Conservation (phyloP, 805 yeast genomes). For the Debaryomyces hansenii region DNA sequence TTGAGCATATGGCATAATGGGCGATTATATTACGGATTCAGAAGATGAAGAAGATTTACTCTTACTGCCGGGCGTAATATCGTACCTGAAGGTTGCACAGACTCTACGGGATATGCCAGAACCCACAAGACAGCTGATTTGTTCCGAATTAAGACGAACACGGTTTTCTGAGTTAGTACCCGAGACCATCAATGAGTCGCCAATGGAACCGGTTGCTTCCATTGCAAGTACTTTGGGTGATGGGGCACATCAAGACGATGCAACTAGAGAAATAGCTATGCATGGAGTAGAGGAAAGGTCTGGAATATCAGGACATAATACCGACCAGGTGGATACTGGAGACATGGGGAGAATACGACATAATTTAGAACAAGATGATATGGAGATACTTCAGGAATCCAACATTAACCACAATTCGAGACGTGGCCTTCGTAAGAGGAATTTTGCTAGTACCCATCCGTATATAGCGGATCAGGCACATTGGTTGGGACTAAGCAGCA, state of each 20-base stretch:
- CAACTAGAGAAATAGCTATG: not conserved
- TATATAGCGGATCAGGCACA: constrained; percentile 46
- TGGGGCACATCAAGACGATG: not conserved
- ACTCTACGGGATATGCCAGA: constrained; percentile 5
- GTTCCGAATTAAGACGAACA: constrained; percentile 3
- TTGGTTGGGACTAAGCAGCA: constrained; percentile 38
- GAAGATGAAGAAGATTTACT: constrained; percentile 21
- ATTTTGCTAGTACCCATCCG: constrained; percentile 45
- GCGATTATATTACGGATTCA: constrained; percentile 28
- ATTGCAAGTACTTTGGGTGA: not conserved
- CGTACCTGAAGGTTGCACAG: constrained; percentile 5
- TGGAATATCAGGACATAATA: not conserved
- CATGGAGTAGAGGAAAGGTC: not conserved
- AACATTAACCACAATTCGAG: constrained; percentile 9
- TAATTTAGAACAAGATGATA: not conserved
- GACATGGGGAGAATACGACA: not conserved
- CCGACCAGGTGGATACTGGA: not conserved
- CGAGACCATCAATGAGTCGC: not conserved
- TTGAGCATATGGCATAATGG: not conserved
- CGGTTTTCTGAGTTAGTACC: constrained; percentile 5
- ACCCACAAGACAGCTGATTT: not conserved
- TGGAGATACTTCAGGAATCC: constrained; percentile 9
- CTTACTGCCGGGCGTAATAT: constrained; percentile 12
- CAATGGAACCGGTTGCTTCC: not conserved
- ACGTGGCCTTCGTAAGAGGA: constrained; percentile 39